phyloP scores from a whole-genome alignment of 225 moss, liverwort and hornwort genomes.

The Bryoerythrophyllum caledonicum region DNA sequence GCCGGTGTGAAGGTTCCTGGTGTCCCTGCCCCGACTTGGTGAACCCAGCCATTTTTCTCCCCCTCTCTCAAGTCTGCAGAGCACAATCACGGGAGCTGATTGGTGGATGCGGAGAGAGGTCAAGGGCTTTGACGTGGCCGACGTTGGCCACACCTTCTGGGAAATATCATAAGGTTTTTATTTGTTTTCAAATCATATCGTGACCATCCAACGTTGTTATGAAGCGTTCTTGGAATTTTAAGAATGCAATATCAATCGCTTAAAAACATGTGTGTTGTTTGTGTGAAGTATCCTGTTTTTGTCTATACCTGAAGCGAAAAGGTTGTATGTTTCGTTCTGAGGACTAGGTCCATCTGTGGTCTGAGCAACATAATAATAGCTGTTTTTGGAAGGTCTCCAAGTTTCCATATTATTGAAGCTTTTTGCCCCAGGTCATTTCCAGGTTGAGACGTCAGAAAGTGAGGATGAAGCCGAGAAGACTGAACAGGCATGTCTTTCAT shows the following conservation, averaged over 20 bases:
- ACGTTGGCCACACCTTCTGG: no score
- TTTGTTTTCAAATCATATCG: neutral
- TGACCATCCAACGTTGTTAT: neutral
- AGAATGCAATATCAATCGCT: neutral
- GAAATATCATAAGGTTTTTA: no score
- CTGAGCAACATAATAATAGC: neutral
- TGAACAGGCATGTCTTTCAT: constrained; percentile 30
- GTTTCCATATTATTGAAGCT: constrained; percentile 22
- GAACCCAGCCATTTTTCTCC: no score
- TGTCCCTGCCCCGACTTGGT: no score
- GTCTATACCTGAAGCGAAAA: constrained; percentile 6
- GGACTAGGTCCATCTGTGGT: neutral
- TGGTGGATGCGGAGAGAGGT: no score
- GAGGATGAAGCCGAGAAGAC: constrained; percentile 28
- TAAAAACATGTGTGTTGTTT: constrained; percentile 3
- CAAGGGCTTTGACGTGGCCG: no score
- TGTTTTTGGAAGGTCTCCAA: constrained; percentile 7
- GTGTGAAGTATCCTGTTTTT: constrained; percentile 40
- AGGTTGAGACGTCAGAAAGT: constrained; percentile 40
- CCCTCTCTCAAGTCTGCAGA: no score
- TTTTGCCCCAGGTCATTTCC: constrained; percentile 16
- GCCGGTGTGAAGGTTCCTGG: no score
- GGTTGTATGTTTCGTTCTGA: neutral
- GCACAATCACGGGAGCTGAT: no score
- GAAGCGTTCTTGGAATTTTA: constrained; percentile 16